Evolutionary conservation across 192 early-diverging fungal species (phyloP), one percentile per base, ranked within the genome.

Genomic region (Dissophora ornata): DNA sequence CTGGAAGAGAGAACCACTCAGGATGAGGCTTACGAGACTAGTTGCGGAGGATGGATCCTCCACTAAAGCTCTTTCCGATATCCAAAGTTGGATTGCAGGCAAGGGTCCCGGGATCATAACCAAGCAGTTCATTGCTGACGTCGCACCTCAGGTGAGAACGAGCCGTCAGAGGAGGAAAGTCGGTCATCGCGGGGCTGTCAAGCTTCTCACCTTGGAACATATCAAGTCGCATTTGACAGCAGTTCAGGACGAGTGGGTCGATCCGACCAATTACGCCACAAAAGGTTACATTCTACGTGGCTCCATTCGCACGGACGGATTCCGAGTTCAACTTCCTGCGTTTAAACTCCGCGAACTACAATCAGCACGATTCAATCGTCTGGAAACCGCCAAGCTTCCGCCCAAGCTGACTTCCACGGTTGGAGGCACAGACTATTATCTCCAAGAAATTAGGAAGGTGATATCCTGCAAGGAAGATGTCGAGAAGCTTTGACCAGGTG

Each of bases 271-370:
- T 4, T 51, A 47, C 2, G n/a, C 25, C n/a, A 33, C 25, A 18
- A 4, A 4, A 0, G 51, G 38, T 3, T 54, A 54, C 12, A 28
- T 49, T 2, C 44, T 32, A 25, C 22, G 22, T n/a, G 33, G 59
- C 30, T 36, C 47, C 1, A 49, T 61, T 16, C 13, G 33, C 7
- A 61, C 47, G 9, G 38, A 38, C 26, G 59, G 59, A 3, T 49
- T 49, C 34, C 33, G 29, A 2, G 6, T 49, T 8, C 46, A 61
- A 26, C 13, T 61, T 15, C 59, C 32, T 0, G 33, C 44, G 25
- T 60, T 47, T 36, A 60, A 48, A 45, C 3, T 60, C 10, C 10
- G 25, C n/a, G 58, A 49, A 32, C 58, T 38, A 15, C 29, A 46
- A 3, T 50, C 44, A 9, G 59, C 49, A 11, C 40, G 41, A 10